These are phyloP conservation scores for Fragaria nilgerrensis DNA, from an alignment of 306 rosid genomes.

Conservation along the genomic window DNA sequence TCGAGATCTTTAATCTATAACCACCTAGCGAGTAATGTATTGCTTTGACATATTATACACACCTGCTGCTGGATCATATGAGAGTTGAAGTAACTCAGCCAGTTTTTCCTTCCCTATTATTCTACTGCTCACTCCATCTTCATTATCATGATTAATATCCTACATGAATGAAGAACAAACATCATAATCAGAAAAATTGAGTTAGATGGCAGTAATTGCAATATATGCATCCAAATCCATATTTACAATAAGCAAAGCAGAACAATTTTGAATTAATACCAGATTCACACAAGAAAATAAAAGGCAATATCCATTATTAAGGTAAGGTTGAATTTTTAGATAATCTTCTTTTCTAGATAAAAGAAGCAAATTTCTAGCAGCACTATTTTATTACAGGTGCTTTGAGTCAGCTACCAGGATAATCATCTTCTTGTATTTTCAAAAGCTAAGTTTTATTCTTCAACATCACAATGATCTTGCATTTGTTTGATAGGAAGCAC, in stretches of 20 bases:
- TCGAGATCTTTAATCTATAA: not conserved
- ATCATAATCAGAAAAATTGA: not conserved
- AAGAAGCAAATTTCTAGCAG: not conserved
- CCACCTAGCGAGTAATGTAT: not conserved
- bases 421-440: not conserved
- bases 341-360: not conserved
- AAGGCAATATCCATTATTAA: not conserved
- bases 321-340: not conserved
- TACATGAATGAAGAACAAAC: not conserved
- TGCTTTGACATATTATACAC: not conserved
- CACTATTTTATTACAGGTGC: not conserved
- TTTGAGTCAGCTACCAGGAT: not conserved
- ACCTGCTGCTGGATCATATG: constrained; percentile 7
- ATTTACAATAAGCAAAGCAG: not conserved
- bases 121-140: not conserved
- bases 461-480: not conserved
- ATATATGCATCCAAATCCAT: not conserved
- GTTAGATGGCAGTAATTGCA: not conserved
- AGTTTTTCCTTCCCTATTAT: constrained; percentile 6
- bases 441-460: not conserved
- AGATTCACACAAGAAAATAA: not conserved
- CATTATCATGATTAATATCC: constrained; percentile 5
- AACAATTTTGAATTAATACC: not conserved
- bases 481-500: not conserved
- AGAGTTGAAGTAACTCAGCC: not conserved